Conservation (phyloP, 2,329 filamentous ascomycete genomes). For the Penicillium sp. region DNA sequence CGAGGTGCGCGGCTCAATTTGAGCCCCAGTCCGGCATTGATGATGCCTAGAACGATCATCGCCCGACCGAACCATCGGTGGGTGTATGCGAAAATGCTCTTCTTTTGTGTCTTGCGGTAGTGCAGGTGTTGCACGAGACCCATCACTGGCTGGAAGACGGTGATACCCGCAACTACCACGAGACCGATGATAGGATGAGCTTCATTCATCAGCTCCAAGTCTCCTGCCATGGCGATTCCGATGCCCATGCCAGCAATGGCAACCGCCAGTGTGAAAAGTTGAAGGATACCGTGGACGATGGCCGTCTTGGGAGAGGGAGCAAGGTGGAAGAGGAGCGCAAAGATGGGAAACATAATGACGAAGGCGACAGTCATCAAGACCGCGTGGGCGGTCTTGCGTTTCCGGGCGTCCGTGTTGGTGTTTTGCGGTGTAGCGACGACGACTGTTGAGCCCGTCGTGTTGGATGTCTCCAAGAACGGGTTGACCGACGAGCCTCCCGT, state of each 20-base stretch:
- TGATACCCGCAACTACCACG: slow-evolving; percentile 44
- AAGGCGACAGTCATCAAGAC: slow-evolving; percentile 36
- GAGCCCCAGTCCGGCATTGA: slow-evolving; percentile 53
- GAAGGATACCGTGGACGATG: slow-evolving; percentile 41
- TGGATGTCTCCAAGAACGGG: slow-evolving; percentile 12
- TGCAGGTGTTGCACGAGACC: slow-evolving; percentile 48
- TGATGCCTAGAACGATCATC: slow-evolving; percentile 47
- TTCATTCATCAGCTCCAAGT: slow-evolving; percentile 30
- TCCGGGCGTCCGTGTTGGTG: background rate
- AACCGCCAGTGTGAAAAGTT: slow-evolving; percentile 44
- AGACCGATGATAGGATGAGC: slow-evolving; percentile 51
- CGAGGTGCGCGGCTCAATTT: slow-evolving; percentile 23
- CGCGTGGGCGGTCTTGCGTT: slow-evolving; percentile 18
- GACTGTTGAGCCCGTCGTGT: background rate
- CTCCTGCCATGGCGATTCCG: slow-evolving; percentile 45
- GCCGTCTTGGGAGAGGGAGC: slow-evolving; percentile 38
- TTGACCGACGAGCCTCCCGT: slow-evolving; percentile 17
- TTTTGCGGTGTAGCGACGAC: background rate
- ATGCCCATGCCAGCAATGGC: slow-evolving; percentile 46
- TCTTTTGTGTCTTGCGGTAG: slow-evolving; percentile 43
- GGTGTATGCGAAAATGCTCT: slow-evolving; percentile 41
- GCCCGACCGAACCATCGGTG: slow-evolving; percentile 52
- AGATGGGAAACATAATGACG: slow-evolving; percentile 36
- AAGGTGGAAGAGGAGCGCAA: slow-evolving; percentile 30
- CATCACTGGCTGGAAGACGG: slow-evolving; percentile 52